phyloP scores from a whole-genome alignment of 1,284 basidiomycete genomes.

The Tilletia walkeri region DNA sequence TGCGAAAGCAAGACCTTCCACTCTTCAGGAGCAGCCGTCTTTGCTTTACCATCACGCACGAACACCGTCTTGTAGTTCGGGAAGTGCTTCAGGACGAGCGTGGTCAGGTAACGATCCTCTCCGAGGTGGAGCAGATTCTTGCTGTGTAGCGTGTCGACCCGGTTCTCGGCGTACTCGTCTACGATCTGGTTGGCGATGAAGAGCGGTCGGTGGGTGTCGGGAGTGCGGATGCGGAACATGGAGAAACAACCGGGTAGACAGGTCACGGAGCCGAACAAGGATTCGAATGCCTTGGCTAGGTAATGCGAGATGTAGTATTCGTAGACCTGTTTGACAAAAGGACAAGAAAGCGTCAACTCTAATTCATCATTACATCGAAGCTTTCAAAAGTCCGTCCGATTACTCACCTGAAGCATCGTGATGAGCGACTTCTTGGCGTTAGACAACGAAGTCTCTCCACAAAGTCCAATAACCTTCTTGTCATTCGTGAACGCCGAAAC shows the following conservation, averaged over 20 bases:
- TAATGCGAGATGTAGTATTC: slow-evolving; percentile 62
- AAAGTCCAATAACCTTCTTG: slow-evolving; percentile 88
- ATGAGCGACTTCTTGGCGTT: slow-evolving; percentile 90
- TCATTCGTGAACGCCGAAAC: slow-evolving; percentile 82
- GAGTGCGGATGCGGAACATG: slow-evolving; percentile 53
- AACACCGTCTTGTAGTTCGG: slow-evolving; percentile 77
- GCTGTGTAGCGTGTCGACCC: slow-evolving; percentile 89
- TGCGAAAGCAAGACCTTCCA: slow-evolving; percentile 95
- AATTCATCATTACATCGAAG: too few relatives aligned
- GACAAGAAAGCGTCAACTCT: neutral
- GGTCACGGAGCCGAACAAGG: slow-evolving; percentile 92
- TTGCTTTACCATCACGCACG: slow-evolving; percentile 83
- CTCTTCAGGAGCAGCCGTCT: slow-evolving; percentile 62
- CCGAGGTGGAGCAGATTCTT: slow-evolving; percentile 88
- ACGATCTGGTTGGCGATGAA: slow-evolving; percentile 76
- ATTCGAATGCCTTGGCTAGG: slow-evolving; percentile 96
- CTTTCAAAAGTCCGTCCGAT: too few relatives aligned
- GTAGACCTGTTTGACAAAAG: slow-evolving; percentile 57
- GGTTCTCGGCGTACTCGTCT: slow-evolving; percentile 89
- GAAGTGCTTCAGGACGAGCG: slow-evolving; percentile 75
- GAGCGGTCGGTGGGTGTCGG: slow-evolving; percentile 55
- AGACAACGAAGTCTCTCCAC: slow-evolving; percentile 84
- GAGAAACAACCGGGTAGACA: slow-evolving; percentile 75
- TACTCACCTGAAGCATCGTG: slow-evolving; percentile 82
- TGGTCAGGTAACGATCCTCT: slow-evolving; percentile 97